Percentiles rank a stretch among this genome's conserved stretches.
Conservation (phyloP, 2,329 filamentous ascomycete genomes). For the Ophiocordyceps camponoti-leonardi region DNA sequence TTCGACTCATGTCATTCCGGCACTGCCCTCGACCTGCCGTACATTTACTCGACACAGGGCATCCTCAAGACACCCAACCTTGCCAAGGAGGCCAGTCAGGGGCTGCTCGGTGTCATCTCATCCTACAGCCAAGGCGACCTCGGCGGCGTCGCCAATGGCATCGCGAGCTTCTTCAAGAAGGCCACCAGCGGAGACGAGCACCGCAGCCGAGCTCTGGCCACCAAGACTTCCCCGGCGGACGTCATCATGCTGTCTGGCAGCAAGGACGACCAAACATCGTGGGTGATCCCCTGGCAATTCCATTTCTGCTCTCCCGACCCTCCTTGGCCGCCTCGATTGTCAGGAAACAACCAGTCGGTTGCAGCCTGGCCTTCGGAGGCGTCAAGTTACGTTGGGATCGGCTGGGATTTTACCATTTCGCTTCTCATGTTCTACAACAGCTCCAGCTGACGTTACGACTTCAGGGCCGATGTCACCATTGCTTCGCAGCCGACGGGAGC, state of each 20-base stretch:
- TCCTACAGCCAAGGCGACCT: conserved; percentile 56
- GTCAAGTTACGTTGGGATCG: conserved; percentile 25
- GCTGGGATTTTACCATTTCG: not conserved
- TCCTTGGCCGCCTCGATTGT: too few relatives aligned
- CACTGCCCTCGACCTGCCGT: conserved; percentile 47
- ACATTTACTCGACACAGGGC: conserved; percentile 52
- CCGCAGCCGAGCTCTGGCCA: conserved; percentile 62
- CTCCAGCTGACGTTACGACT: conserved; percentile 1
- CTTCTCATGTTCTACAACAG: not conserved
- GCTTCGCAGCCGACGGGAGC: conserved; percentile 81
- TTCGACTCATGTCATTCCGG: conserved; percentile 53
- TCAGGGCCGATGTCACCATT: conserved; percentile 81
- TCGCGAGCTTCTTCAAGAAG: conserved; percentile 78
- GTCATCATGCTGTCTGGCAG: conserved; percentile 96
- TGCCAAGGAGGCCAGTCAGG: conserved; percentile 49
- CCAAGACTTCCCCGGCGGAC: conserved; percentile 87
- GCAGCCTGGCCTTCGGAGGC: conserved; percentile 25
- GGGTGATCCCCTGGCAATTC: conserved; percentile 28
- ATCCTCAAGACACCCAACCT: conserved; percentile 52
- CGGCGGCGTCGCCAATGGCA: conserved; percentile 61
- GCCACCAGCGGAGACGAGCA: conserved; percentile 67
- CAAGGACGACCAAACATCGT: conserved; percentile 92
- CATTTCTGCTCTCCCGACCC: too few relatives aligned
- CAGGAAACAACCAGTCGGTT: conserved; percentile 16
- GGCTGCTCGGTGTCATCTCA: conserved; percentile 40